Percentiles rank a stretch among this genome's conserved stretches.
phyloP scores from a whole-genome alignment of 2,329 filamentous ascomycete species.

The Sarocladium strictum region DNA sequence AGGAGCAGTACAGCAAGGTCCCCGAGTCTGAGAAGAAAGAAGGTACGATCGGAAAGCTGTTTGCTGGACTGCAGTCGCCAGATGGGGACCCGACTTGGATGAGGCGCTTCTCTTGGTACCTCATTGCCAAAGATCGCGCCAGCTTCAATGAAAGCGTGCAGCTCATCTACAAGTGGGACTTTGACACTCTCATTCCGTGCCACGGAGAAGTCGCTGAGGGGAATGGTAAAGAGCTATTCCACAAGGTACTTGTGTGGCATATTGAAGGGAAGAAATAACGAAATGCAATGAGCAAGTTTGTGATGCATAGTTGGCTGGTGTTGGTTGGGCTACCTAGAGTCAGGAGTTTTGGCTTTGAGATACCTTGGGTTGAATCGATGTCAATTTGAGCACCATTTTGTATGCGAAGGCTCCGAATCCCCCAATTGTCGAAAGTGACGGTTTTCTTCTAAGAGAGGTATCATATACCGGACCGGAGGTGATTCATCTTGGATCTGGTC shows the following conservation, averaged over 20 bases:
- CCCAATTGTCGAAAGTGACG: no score
- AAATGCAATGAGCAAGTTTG: background rate
- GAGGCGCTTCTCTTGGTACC: constrained; percentile 80
- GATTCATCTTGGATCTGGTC: no score
- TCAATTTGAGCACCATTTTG: background rate
- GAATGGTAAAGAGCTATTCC: constrained; percentile 67
- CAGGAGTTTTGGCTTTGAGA: background rate
- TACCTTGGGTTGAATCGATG: background rate
- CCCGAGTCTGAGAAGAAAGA: constrained; percentile 29
- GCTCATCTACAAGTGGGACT: constrained; percentile 74
- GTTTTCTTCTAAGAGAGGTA: no score
- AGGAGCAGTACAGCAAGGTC: constrained; percentile 77
- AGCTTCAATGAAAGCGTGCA: constrained; percentile 65
- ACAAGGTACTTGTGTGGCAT: constrained; percentile 80
- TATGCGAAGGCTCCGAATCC: no score
- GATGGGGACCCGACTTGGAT: constrained; percentile 63
- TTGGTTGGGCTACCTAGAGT: background rate
- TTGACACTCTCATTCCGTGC: constrained; percentile 79
- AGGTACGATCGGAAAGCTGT: constrained; percentile 36
- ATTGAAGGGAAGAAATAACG: constrained; percentile 35
- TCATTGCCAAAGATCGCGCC: constrained; percentile 53
- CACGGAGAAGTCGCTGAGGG: constrained; percentile 85
- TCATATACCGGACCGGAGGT: no score
- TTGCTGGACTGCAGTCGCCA: constrained; percentile 53
- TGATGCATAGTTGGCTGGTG: background rate